Evolutionary conservation across 2,329 filamentous ascomycete genomes (phyloP), one percentile per base, ranked within the genome.

Genomic region (Penicillium corylophilum): DNA sequence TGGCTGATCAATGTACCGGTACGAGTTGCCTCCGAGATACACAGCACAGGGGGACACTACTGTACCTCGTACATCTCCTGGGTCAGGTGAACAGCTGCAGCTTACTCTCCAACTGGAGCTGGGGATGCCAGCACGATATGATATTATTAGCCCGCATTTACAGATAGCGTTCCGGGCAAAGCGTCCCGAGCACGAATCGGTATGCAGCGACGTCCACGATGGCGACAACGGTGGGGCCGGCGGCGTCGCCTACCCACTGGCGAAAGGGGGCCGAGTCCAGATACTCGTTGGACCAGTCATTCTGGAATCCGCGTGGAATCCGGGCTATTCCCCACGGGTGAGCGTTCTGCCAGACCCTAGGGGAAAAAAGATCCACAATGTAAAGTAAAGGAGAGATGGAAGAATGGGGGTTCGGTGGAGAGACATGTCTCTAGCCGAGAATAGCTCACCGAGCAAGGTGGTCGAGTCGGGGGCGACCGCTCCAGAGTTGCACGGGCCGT

Each of bases 281-380:
- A 41, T 41, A 24, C 18, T 40, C 22, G 24, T 24, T 38, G 20
- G 35, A 5, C 23, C 23, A 38, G 41, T 36, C 48, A 51, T 46
- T 55, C 52, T 52, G 51, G 48, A 52, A 56, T 33, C 39, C 5
- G 38, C 16, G 44, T 49, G 23, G 46, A 53, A 53, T 41, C 39
- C 12, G 20, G 23, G 13, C 39, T n/a, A 12, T n/a, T 16, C 22
- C 48, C 44, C 44, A 54, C 52, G 48, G 52, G 41, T 45, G 48
- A 54, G 52, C 18, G 24, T 45, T 51, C 40, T 38, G 36, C 51
- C 51, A 22, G 35, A 38, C 35, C 35, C 35, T 12, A 4, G 12
- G 4, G 29, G 29, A 5, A n/a, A n/a, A n/a, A n/a, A n/a, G n/a
- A n/a, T n/a, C n/a, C n/a, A n/a, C n/a, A n/a, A n/a, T n/a, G n/a